A percentile compares a stretch with the other conserved stretches of the same genome.
These are phyloP conservation scores for Colletotrichum cereale DNA, from an alignment of 2,329 filamentous ascomycete genomes.

Conservation along the genomic window DNA sequence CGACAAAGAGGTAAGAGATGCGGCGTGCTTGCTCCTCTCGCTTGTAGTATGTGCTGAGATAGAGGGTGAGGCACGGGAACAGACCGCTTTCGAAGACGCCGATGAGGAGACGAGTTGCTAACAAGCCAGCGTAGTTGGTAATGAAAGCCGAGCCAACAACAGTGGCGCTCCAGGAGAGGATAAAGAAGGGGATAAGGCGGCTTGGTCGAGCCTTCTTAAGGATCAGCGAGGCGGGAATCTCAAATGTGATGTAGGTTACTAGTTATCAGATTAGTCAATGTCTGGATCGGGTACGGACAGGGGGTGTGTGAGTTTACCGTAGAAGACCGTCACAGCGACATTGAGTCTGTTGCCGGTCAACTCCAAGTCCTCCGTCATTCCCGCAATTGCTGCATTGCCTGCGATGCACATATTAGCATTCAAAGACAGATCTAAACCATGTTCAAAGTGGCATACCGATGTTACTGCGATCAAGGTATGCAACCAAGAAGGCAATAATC, in stretches of 20 bases:
- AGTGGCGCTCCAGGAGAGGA: conserved; percentile 60
- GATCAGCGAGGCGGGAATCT: conserved; percentile 48
- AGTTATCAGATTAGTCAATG: conserved; percentile 69
- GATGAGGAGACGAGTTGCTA: conserved; percentile 59
- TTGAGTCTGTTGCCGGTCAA: conserved; percentile 55
- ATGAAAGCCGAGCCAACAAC: conserved; percentile 63
- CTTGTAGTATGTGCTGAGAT: conserved; percentile 55
- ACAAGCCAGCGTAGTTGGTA: conserved; percentile 55
- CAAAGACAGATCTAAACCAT: fast-evolving
- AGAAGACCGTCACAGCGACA: conserved; percentile 58
- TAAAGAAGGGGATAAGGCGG: conserved; percentile 46
- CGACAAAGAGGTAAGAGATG: conserved; percentile 62
- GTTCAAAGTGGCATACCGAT: conserved; percentile 12
- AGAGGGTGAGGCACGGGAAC: conserved; percentile 60
- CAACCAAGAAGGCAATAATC: conserved; percentile 47
- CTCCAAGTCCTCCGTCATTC: conserved; percentile 50
- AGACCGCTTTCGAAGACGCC: conserved; percentile 62
- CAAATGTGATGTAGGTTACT: conserved; percentile 62
- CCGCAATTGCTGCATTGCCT: conserved; percentile 51
- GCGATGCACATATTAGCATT: conserved; percentile 14
- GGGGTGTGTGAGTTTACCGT: conserved; percentile 59
- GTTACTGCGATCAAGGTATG: conserved; percentile 49
- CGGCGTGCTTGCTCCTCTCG: conserved; percentile 45
- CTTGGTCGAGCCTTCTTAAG: conserved; percentile 51
- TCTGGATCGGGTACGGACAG: conserved; percentile 53